Base-by-base conservation (phyloP, 192 early-diverging fungal species). In the Obelidium mucronatum region DNA sequence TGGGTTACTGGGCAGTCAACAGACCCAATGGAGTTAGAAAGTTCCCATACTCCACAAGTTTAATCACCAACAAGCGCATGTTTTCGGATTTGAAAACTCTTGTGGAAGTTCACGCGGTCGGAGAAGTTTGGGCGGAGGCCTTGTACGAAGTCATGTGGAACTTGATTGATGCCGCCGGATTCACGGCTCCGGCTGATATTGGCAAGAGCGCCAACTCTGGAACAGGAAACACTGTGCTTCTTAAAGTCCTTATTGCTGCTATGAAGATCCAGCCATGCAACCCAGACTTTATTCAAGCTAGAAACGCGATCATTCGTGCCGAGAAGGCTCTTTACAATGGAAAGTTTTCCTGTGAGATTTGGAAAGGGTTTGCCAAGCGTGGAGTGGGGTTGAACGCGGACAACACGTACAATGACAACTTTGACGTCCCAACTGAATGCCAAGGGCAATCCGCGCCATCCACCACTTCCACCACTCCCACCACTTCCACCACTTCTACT, bases 1-100 rank as follows among this genome's bases (percentile, higher is more conserved):
- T n/a, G n/a, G n/a, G n/a, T n/a, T n/a, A n/a, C n/a, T n/a, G n/a
- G n/a, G n/a, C n/a, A n/a, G n/a, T n/a, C n/a, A n/a, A n/a, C n/a
- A n/a, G n/a, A n/a, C n/a, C n/a, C n/a, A n/a, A n/a, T n/a, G n/a
- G n/a, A n/a, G n/a, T n/a, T n/a, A n/a, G n/a, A n/a, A n/a, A n/a
- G n/a, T n/a, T n/a, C n/a, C n/a, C n/a, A n/a, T 91, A 91, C 80
- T 84, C 87, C 40, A 89, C 90, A 8, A 78, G 37, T 76, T 42
- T 82, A 55, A 64, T 56, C 22, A 80, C 70, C 11, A 82, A 82
- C 40, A 40, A 39, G 8, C 33, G 44, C 30, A 82, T 74, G 36
- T 82, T 37, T 40, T 26, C 68, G 1, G 42, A 70, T 63, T 19
- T 78, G 4, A 26, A 13, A 13, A 60, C 22, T 0, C 64, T 48